A percentile compares a stretch with the other conserved stretches of the same genome.
Conservation (phyloP, 305 asterid species). For the Fraxinus xanthoxyloides region DNA sequence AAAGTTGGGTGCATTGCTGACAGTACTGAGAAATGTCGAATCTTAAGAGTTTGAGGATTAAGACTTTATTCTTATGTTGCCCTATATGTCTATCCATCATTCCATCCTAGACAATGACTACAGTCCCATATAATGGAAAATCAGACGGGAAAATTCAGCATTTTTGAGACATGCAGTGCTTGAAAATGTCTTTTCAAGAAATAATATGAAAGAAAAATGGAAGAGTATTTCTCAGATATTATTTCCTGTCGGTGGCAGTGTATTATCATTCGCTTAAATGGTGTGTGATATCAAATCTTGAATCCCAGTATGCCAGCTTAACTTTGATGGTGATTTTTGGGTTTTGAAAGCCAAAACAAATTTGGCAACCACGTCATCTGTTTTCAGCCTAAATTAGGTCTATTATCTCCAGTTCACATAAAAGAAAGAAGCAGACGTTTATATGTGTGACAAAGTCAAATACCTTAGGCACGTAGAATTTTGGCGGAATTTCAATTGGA, state of each 20-base stretch:
- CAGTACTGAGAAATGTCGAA: background rate
- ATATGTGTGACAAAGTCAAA: background rate
- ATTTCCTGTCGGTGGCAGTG: background rate
- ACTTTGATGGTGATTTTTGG: background rate
- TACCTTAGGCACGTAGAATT: background rate
- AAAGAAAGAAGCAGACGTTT: background rate
- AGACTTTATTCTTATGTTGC: background rate
- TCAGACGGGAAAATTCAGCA: background rate
- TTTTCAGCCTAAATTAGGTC: background rate
- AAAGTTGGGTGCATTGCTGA: background rate
- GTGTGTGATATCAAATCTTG: background rate
- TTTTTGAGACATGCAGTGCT: background rate
- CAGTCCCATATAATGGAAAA: background rate
- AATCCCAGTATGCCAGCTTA: background rate
- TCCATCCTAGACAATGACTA: background rate
- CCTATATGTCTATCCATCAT: background rate
- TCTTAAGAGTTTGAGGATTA: background rate
- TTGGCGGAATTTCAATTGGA: background rate
- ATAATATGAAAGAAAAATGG: background rate
- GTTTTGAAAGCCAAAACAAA: background rate
- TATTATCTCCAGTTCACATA: background rate
- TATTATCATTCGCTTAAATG: background rate
- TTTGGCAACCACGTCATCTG: background rate
- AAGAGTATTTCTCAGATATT: background rate
- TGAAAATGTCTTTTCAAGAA: background rate